phyloP scores from a whole-genome alignment of 2,329 filamentous ascomycete species.

The Sphaerostilbella broomeana region DNA sequence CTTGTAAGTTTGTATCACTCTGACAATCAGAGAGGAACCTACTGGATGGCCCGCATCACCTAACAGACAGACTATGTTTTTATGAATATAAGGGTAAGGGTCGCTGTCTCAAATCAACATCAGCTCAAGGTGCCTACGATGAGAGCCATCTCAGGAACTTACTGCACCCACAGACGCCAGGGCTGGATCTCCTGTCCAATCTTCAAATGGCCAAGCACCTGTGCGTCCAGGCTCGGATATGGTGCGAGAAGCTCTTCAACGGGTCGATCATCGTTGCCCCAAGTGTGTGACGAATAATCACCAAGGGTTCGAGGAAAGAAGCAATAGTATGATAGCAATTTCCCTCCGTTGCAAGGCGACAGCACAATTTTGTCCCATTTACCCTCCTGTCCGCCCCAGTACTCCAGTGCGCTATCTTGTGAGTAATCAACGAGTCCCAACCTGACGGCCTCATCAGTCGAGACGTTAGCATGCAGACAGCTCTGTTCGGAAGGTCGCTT shows the following conservation, averaged over 20 bases:
- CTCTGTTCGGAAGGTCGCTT: constrained; percentile 53
- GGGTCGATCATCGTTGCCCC: constrained; percentile 46
- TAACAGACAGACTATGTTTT: constrained; percentile 47
- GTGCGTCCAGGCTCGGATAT: constrained; percentile 52
- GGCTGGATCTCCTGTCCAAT: constrained; percentile 58
- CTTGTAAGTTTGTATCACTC: background rate
- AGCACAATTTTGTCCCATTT: constrained; percentile 65
- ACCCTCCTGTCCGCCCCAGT: constrained; percentile 60
- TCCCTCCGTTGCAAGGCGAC: constrained; percentile 60
- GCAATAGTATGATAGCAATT: constrained; percentile 62
- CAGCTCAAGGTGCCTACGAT: background rate
- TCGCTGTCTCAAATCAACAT: constrained; percentile 18
- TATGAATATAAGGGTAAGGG: constrained; percentile 52
- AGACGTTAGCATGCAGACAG: constrained; percentile 60
- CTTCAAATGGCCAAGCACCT: constrained; percentile 49
- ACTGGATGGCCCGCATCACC: constrained; percentile 62
- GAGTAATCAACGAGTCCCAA: constrained; percentile 59
- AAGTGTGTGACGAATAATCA: constrained; percentile 55
- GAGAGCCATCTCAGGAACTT: constrained; percentile 10
- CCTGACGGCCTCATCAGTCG: constrained; percentile 51
- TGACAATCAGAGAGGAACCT: constrained; percentile 16
- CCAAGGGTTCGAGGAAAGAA: constrained; percentile 53
- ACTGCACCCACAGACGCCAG: constrained; percentile 58
- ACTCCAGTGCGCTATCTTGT: constrained; percentile 54
- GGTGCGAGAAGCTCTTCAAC: constrained; percentile 54